Conservation (phyloP, 2,329 filamentous ascomycete genomes). For the Pyrenophora seminiperda region DNA sequence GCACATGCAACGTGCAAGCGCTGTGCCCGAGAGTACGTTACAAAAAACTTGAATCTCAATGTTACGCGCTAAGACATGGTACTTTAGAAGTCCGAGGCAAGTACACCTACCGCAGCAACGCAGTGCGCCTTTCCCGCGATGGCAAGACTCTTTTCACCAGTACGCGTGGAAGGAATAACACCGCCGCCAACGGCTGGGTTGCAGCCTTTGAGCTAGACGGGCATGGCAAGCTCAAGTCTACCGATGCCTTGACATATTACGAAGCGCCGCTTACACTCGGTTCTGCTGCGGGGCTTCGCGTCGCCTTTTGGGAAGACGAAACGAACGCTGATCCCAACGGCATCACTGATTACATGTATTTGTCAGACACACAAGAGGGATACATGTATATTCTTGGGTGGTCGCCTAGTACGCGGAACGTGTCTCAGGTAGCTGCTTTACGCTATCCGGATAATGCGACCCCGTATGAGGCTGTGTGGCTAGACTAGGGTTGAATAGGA, state of each 20-base stretch:
- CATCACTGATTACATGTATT: constrained; percentile 6
- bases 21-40: constrained; percentile 3
- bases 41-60: too few species aligned
- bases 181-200: constrained; percentile 6
- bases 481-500: too few species aligned
- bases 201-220: constrained; percentile 1
- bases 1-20: constrained; percentile 10
- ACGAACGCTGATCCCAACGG: not conserved
- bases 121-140: constrained; percentile 3
- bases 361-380: constrained; percentile 4
- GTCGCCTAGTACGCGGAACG: not conserved
- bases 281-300: constrained; percentile 2
- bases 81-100: constrained; percentile 1
- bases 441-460: not conserved
- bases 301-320: constrained; percentile 5
- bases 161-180: constrained; percentile 6
- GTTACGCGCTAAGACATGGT: not conserved
- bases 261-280: constrained; percentile 3
- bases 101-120: constrained; percentile 10
- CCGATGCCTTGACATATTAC: constrained; percentile 2
- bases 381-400: constrained; percentile 8
- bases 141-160: constrained; percentile 4
- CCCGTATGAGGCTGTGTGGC: constrained; percentile 9
- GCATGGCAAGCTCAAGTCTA: not conserved
- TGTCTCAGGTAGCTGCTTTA: not conserved